Evolutionary conservation across 1,284 basidiomycete genomes (phyloP).

Genomic region (Sphaerobolus stellatus): DNA sequence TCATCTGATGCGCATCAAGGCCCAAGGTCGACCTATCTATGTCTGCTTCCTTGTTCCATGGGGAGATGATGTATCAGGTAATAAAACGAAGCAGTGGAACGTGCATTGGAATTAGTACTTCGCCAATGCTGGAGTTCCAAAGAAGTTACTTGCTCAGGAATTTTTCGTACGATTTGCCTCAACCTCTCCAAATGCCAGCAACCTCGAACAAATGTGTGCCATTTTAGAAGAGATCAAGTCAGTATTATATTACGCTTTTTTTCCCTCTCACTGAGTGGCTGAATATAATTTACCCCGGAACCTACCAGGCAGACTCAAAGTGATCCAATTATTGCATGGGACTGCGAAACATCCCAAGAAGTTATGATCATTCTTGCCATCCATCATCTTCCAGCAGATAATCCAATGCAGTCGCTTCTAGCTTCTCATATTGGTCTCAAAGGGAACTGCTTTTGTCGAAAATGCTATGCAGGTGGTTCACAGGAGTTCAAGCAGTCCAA

Average conservation of each 20-base stretch:
- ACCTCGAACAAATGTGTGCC: constrained; percentile 27
- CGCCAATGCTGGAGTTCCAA: constrained; percentile 25
- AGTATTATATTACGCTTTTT: too few species aligned
- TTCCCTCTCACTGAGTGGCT: too few species aligned
- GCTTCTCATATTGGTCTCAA: constrained; percentile 6
- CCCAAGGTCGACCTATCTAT: constrained; percentile 9
- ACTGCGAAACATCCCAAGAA: constrained; percentile 20
- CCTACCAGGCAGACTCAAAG: too few species aligned
- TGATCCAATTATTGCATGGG: constrained; percentile 26
- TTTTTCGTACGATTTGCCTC: constrained; percentile 28
- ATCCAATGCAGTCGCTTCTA: constrained; percentile 16
- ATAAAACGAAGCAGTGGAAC: constrained; percentile 25
- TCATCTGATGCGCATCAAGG: constrained; percentile 9
- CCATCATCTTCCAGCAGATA: constrained; percentile 8
- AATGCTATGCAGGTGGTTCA: constrained; percentile 14
- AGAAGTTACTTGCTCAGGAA: constrained; percentile 27
- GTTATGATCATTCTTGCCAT: constrained; percentile 17
- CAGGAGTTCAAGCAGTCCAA: constrained; percentile 1
- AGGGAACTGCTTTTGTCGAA: constrained; percentile 12
- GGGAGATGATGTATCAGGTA: constrained; percentile 28
- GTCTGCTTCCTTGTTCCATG: constrained; percentile 11
- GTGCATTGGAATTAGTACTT: constrained; percentile 31
- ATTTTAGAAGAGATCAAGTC: constrained; percentile 27
- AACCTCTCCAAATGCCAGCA: constrained; percentile 29
- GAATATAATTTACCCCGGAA: too few species aligned